Base-by-base conservation (phyloP, 495 filamentous ascomycete species). In the Melanomma pulvis-pyrius region DNA sequence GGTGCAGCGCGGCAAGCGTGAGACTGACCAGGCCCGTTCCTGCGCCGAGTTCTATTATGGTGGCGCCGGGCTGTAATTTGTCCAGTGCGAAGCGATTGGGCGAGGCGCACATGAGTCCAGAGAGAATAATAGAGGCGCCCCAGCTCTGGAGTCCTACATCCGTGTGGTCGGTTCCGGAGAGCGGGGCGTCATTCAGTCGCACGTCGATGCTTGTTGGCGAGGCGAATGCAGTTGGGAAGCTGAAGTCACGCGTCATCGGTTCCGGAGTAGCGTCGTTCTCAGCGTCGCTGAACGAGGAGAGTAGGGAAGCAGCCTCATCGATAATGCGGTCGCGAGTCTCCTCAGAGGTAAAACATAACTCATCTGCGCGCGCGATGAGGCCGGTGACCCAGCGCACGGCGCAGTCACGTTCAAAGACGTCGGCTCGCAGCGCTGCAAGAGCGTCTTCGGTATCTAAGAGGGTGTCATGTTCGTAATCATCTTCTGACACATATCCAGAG, bases 91-190 rank as follows among this genome's bases (percentile, higher is more conserved):
- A 68, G 22, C 59, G 36, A 25, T 17, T 6, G 25, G 65, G 65
- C 1, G 15, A 11, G 1, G 39, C 25, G 51, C 65, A 68, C 22
- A 68, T 52, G n/a, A 57, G 1, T 1, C 24, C 39, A 1, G 65
- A 61, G 12, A 68, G 34, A 28, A 68, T 50, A 24, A 62, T 68
- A 12, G 56, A 61, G n/a, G 65, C 65, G 50, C 65, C 65, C 65
- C 65, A 68, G 52, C 59, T 68, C 46, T 68, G 65, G 8, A 63
- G 58, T 22, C 65, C 65, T 21, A 68, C 65, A 30, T 63, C 65
- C 9, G 65, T 68, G 59, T 68, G 65, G 52, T 68, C 65, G 15
- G 65, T 68, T 5, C 57, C 63, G n/a, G 65, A 68, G 6, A 68
- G 54, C 30, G 65, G 65, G 1, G 65, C 59, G 41, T 68, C 59